Base-by-base conservation (phyloP, 148 eudicot species). In the Chenopodium suecicum region DNA sequence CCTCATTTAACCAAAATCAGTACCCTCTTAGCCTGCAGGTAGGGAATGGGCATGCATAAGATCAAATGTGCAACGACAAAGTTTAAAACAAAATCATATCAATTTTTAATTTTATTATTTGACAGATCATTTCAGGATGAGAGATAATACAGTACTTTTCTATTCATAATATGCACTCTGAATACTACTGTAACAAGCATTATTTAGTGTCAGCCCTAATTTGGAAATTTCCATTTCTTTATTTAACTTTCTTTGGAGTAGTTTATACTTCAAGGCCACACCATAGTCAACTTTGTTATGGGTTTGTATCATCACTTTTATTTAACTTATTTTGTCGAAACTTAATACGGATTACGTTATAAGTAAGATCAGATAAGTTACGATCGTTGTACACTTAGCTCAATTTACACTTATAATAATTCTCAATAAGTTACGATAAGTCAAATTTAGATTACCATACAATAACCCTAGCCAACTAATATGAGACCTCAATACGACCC, bases 1-100 rank as follows among this genome's bases (percentile, higher is more conserved):
- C 78, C 44, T 81, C 83, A 74, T 74, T 81, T 66, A 48, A 47
- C 78, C 83, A 81, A 81, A 81, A 74, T 11, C 44, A 46, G 58
- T 41, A 47, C 82, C 25, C 25, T n/a, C 66, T 62, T 62, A 62
- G 66, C 66, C 70, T 79, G 81, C 81, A 70, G 81, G 58, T 12
- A 70, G 34, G 66, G 22, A 25, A 69, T 79, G 75, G 75, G 67
- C 50, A 23, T 20, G 9, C 56, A 70, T 27, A 20, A 63, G 17
- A 23, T 54, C 17, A 73, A 60, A 22, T 71, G 65, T n/a, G 73
- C 78, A 73, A 80, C 68, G 41, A 29, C 9, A 29, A 22, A 71
- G 23, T 56, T 37, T 2, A 31, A 52, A 47, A 32, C 16, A 7
- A 31, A 23, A 68, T 14, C 47, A 12, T 22, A 29, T 29, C 7